Evolutionary conservation across 441 rosid species (phyloP).

Genomic region (Gossypium gossypioides): DNA sequence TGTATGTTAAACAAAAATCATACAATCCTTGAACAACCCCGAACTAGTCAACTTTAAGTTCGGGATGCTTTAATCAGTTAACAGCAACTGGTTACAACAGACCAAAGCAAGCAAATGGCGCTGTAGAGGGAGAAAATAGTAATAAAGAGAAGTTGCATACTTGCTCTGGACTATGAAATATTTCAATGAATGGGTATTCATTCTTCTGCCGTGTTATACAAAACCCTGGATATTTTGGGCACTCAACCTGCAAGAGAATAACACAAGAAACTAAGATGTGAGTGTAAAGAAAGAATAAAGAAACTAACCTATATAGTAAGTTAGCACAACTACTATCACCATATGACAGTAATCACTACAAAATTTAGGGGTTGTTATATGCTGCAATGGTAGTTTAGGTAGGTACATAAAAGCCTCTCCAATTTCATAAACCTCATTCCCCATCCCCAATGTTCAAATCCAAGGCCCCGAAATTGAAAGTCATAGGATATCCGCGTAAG

Average conservation of each 20-base stretch:
- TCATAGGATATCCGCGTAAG: not conserved
- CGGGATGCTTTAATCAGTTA: not conserved
- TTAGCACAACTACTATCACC: not conserved
- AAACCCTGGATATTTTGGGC: constrained; percentile 94
- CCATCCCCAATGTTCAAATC: not conserved
- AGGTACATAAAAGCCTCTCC: not conserved
- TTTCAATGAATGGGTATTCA: constrained; percentile 88
- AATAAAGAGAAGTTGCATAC: constrained; percentile 25
- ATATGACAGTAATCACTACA: not conserved
- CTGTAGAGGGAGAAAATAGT: not conserved
- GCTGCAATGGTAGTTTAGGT: not conserved
- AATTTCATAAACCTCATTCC: not conserved
- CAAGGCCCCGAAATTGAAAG: not conserved
- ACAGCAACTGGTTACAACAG: not conserved
- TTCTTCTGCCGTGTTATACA: constrained; percentile 73
- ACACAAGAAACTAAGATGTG: constrained; percentile 10
- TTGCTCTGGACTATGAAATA: constrained; percentile 80
- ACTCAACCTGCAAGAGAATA: constrained; percentile 54
- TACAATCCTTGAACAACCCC: not conserved
- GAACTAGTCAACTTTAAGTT: not conserved
- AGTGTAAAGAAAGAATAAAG: not conserved
- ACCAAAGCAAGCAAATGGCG: not conserved
- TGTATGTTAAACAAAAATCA: not conserved
- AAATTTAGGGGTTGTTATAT: not conserved
- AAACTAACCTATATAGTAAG: not conserved